Evolutionary conservation across 805 yeast species (phyloP), one percentile per base, ranked within the genome.

Genomic region (Cyberlindnera saturnus): DNA sequence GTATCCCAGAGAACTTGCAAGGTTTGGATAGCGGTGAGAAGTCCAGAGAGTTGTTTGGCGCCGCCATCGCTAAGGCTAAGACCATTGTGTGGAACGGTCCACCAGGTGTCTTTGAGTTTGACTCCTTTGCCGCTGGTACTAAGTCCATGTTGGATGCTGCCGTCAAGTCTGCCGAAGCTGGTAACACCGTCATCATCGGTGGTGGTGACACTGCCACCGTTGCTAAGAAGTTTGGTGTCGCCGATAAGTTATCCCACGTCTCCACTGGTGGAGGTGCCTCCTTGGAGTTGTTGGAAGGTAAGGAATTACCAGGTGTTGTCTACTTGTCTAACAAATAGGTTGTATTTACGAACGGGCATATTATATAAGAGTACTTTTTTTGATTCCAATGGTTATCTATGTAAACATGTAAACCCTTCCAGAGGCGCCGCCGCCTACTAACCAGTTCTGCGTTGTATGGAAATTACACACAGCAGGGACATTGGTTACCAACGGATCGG

Each of bases 261-360:
- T 91, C 98, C 57, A 93, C 99, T 52, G 99, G 99, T 75, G 99
- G 99, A 75, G 99, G 99, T 79, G 99, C 99, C 57, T 91, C 98
- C 52, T 81, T 93, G 67, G 99, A 93, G 75, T 83, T 93, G 66
- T 82, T 93, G 66, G 99, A 93, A 78, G 99, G 99, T 75, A 93
- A 93, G 82, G 93, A 77, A 60, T 80, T 93, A 62, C 99, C 99
- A 62, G 99, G 99, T 81, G 98, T 93, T 59, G 81, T 76, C 63
- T 95, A 90, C 72, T 82, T 90, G 61, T 81, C 96, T 55, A 81
- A 78, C 71, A 89, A 87, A 67, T 63, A 67, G 51, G 17, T 28
- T 15, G n/a, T 23, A 6, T 23, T 23, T 23, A 23, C 28, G 28
- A 23, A 23, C 28, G 28, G 28, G 5, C 28, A 23, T 2, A 23